phyloP scores from a whole-genome alignment of 2,329 filamentous ascomycete species.

The Aspergillus hortae region DNA sequence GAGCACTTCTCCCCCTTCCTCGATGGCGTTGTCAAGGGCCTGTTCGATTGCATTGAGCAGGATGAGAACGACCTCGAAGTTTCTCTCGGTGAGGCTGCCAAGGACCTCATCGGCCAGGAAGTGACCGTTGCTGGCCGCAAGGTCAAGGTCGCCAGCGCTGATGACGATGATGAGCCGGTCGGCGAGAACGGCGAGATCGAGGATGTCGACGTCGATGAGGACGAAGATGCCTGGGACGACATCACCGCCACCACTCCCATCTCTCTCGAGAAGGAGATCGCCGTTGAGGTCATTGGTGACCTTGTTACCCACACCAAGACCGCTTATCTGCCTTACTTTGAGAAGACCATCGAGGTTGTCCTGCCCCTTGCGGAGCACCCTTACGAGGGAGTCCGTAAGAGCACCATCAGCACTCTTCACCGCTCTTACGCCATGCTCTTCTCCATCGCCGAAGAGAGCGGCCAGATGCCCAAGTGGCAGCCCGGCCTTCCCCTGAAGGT shows the following conservation, averaged over 20 bases:
- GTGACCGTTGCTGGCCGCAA: slow-evolving; percentile 79
- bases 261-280: slow-evolving; percentile 95
- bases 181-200: slow-evolving; percentile 57
- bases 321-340: slow-evolving; percentile 77
- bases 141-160: slow-evolving; percentile 69
- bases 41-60: slow-evolving; percentile 82
- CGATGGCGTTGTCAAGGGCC: slow-evolving; percentile 46
- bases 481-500: slow-evolving; percentile 79
- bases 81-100: slow-evolving; percentile 68
- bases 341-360: slow-evolving; percentile 80
- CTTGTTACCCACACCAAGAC: slow-evolving; percentile 82
- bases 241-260: slow-evolving; percentile 81
- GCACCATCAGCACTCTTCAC: slow-evolving; percentile 86
- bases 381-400: slow-evolving; percentile 92
- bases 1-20: slow-evolving; percentile 53
- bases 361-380: slow-evolving; percentile 79
- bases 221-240: slow-evolving; percentile 81
- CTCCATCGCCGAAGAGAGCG: slow-evolving; percentile 77
- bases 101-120: slow-evolving; percentile 70
- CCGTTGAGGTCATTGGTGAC: slow-evolving; percentile 90
- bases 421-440: slow-evolving; percentile 89
- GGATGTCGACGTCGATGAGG: slow-evolving; percentile 68
- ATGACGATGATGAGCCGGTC: slow-evolving; percentile 50
- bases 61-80: slow-evolving; percentile 80
- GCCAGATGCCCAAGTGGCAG: slow-evolving; percentile 77